Conservation (phyloP, 306 rosid species). For the Myrica gale region DNA sequence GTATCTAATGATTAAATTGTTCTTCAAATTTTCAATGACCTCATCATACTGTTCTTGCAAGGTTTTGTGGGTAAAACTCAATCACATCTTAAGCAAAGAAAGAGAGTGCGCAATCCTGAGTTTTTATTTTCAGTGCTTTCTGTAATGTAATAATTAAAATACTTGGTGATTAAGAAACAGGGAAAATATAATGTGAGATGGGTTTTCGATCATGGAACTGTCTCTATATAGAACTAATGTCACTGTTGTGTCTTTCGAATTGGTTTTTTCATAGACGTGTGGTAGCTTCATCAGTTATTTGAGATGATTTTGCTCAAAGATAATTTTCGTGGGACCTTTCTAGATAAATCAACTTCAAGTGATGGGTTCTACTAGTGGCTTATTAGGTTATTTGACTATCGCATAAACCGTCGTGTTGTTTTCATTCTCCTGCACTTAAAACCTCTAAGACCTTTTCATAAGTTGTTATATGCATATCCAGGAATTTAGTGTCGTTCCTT, state of each 20-base stretch:
- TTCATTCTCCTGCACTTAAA: background rate
- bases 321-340: background rate
- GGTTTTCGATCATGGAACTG: background rate
- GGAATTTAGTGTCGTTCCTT: background rate
- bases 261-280: background rate
- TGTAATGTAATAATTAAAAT: constrained; percentile 10
- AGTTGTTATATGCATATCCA: background rate
- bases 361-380: background rate
- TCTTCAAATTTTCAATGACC: background rate
- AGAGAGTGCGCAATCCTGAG: background rate
- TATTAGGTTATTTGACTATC: background rate
- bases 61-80: background rate
- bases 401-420: background rate
- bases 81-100: background rate
- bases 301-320: background rate
- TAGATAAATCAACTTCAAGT: background rate
- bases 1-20: constrained; percentile 38
- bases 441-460: background rate
- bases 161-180: constrained; percentile 10
- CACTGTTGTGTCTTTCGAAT: background rate
- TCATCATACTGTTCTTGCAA: background rate
- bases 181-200: background rate
- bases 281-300: background rate
- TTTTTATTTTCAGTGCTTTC: background rate
- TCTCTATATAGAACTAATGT: background rate